A percentile compares a stretch with the other conserved stretches of the same genome.
Evolutionary conservation across 2,329 filamentous ascomycete species (phyloP).

Genomic region (Lachnellula arida): DNA sequence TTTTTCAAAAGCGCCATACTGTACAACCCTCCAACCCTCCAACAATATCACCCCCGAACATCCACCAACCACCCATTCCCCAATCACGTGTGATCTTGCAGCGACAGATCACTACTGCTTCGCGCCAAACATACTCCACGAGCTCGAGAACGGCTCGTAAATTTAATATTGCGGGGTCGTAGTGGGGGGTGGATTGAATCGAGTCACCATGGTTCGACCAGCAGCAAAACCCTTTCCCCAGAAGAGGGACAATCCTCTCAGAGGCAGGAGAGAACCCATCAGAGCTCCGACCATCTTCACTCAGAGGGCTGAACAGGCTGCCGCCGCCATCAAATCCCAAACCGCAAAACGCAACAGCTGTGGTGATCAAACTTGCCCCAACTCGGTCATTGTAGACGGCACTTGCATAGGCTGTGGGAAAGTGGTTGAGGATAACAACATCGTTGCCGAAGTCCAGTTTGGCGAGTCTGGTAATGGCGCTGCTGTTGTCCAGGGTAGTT

Average conservation of each 20-base stretch:
- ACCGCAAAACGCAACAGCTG: conserved; percentile 3
- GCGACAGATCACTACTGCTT: not conserved
- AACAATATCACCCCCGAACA: not conserved
- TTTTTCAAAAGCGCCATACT: conserved; percentile 4
- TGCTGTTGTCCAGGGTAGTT: conserved; percentile 86
- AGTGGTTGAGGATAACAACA: conserved; percentile 79
- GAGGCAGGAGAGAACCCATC: conserved; percentile 15
- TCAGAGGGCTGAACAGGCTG: conserved; percentile 9
- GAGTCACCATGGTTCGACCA: not conserved
- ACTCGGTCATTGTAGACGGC: conserved; percentile 57
- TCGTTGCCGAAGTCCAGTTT: conserved; percentile 88
- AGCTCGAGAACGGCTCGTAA: not conserved
- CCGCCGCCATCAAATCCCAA: conserved; percentile 7
- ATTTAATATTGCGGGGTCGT: conserved; percentile 1
- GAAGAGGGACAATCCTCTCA: conserved; percentile 16
- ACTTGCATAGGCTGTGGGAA: conserved; percentile 82
- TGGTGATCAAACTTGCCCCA: conserved; percentile 47
- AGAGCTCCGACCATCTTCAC: conserved; percentile 19
- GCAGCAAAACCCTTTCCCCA: conserved; percentile 8
- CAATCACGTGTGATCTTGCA: conserved; percentile 10
- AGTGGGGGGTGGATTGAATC: not conserved
- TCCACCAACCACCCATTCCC: not conserved
- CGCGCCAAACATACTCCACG: not conserved
- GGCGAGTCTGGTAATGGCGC: conserved; percentile 82
- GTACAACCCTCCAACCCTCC: not conserved